Percentiles rank a stretch among this genome's conserved stretches.
Conservation (phyloP, 176 grass and related monocot species). For the Paspalum notatum region DNA sequence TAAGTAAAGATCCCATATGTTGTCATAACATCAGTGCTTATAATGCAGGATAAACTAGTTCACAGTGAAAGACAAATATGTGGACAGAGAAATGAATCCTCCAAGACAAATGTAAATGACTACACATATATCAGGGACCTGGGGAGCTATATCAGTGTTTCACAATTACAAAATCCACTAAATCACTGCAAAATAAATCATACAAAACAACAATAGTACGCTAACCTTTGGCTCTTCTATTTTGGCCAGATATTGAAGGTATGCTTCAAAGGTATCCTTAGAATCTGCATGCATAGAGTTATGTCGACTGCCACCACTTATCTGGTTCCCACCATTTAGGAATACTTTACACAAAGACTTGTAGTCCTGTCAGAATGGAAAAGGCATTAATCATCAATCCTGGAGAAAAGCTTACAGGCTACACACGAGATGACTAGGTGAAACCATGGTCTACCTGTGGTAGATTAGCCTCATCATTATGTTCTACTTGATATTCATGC, state of each 20-base stretch:
- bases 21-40: not conserved
- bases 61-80: not conserved
- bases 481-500: constrained; percentile 56
- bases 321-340: constrained; percentile 27
- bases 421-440: not conserved
- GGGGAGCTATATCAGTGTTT: not conserved
- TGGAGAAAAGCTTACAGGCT: not conserved
- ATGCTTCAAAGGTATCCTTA: constrained; percentile 25
- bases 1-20: not conserved
- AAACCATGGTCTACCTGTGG: constrained; percentile 41
- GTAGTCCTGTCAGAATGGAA: constrained; percentile 53
- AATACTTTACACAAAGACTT: constrained; percentile 67
- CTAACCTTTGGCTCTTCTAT: constrained; percentile 49
- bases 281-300: constrained; percentile 33
- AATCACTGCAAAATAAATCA: not conserved
- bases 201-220: constrained; percentile 6
- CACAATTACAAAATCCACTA: constrained; percentile 1
- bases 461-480: constrained; percentile 36
- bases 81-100: not conserved
- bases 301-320: constrained; percentile 31
- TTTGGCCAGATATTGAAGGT: constrained; percentile 39
- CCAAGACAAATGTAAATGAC: constrained; percentile 11
- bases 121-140: not conserved
- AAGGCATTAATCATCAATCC: constrained; percentile 20
- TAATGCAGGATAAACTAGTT: not conserved